Conservation (phyloP, 495 filamentous ascomycete species). For the Polyplosphaeria fusca region DNA sequence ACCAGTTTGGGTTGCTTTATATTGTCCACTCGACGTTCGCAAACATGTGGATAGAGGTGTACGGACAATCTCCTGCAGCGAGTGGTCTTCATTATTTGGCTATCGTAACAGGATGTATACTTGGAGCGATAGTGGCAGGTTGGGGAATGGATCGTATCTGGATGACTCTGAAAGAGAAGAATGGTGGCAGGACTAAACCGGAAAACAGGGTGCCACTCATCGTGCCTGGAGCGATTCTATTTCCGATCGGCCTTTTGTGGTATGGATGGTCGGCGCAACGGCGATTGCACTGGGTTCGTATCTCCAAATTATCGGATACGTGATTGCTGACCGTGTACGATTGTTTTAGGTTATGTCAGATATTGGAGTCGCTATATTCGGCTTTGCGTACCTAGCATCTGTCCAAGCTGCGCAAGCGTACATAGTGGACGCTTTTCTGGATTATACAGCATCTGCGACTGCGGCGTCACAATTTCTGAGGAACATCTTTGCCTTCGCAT, state of each 20-base stretch:
- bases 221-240: constrained; percentile 33
- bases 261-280: constrained; percentile 48
- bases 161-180: constrained; percentile 18
- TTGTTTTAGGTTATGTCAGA: constrained; percentile 50
- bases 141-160: constrained; percentile 34
- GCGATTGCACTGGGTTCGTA: constrained; percentile 49
- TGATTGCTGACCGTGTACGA: no score
- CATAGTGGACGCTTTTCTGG: constrained; percentile 41
- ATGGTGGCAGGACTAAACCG: constrained; percentile 27
- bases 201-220: constrained; percentile 41
- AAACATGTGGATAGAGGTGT: constrained; percentile 38
- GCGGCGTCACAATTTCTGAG: constrained; percentile 36
- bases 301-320: no score
- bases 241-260: constrained; percentile 53
- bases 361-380: constrained; percentile 32
- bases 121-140: constrained; percentile 30
- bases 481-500: constrained; percentile 26
- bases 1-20: constrained; percentile 44
- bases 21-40: constrained; percentile 45
- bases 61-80: constrained; percentile 36
- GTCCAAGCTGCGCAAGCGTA: constrained; percentile 40
- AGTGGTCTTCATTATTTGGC: constrained; percentile 44
- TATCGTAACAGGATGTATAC: constrained; percentile 37
- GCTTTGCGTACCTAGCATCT: constrained; percentile 10
- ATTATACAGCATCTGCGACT: constrained; percentile 40